These are phyloP conservation scores for Pseudogymnoascus sp. DNA, from an alignment of 2,329 filamentous ascomycete genomes.

Conservation along the genomic window DNA sequence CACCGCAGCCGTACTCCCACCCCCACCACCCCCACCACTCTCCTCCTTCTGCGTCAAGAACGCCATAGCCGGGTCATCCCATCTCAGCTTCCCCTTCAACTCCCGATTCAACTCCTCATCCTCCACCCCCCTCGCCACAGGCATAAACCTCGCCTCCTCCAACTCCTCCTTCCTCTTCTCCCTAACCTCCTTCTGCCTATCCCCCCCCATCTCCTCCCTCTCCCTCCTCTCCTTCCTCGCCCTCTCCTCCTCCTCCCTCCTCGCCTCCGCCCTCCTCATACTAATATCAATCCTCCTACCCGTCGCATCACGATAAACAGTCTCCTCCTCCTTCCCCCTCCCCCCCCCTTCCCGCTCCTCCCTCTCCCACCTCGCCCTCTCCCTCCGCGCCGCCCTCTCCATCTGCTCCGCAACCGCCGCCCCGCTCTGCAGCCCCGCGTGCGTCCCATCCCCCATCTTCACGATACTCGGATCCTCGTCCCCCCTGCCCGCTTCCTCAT, in stretches of 20 bases:
- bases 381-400: conserved; percentile 56
- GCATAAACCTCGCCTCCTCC: conserved; percentile 74
- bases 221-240: conserved; percentile 55
- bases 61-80: conserved; percentile 88
- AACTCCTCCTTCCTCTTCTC: conserved; percentile 58
- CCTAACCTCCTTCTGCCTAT: conserved; percentile 68
- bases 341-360: conserved; percentile 32
- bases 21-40: conserved; percentile 3
- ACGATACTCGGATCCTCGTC: conserved; percentile 43
- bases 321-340: conserved; percentile 54
- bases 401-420: conserved; percentile 65
- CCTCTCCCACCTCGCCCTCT: conserved; percentile 43
- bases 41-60: conserved; percentile 54
- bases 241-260: conserved; percentile 68
- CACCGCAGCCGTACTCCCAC: conserved; percentile 13
- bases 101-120: conserved; percentile 81
- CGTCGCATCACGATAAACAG: conserved; percentile 90
- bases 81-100: conserved; percentile 65
- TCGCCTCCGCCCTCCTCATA: conserved; percentile 80
- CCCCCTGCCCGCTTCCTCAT: conserved; percentile 40
- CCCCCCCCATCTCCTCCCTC: conserved; percentile 66
- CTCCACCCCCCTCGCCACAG: conserved; percentile 69
- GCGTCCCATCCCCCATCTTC: conserved; percentile 82
- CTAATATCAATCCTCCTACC: conserved; percentile 89
- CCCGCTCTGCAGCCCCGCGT: conserved; percentile 79